These are phyloP conservation scores for Aspergillus hancockii DNA, from an alignment of 495 filamentous ascomycete genomes.

Conservation along the genomic window DNA sequence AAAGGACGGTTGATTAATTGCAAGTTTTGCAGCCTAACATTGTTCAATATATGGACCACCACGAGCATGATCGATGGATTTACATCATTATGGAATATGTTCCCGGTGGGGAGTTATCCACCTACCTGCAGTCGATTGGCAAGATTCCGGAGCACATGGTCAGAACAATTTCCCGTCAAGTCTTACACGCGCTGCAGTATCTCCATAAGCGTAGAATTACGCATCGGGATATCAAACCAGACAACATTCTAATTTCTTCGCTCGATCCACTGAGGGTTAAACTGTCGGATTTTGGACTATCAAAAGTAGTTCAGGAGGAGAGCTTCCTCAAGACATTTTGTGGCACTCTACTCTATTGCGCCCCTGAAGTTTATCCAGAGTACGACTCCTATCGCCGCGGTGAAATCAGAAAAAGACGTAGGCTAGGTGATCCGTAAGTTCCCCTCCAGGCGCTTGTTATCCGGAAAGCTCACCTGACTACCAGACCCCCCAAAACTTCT, in stretches of 20 bases:
- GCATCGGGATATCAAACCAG: conserved; percentile 95
- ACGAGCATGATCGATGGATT: conserved; percentile 73
- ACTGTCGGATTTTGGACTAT: conserved; percentile 92
- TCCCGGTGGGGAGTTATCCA: conserved; percentile 79
- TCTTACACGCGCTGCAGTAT: conserved; percentile 82
- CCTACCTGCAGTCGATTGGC: conserved; percentile 59
- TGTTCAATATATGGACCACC: conserved; percentile 83
- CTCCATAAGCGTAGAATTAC: conserved; percentile 85
- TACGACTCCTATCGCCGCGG: conserved; percentile 57
- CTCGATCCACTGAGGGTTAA: conserved; percentile 78
- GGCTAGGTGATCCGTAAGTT: conserved; percentile 50
- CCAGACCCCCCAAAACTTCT: conserved; percentile 45
- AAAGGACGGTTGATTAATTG: conserved; percentile 14
- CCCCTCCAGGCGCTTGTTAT: neutral
- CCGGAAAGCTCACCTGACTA: conserved; percentile 22
- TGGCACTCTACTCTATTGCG: conserved; percentile 92
- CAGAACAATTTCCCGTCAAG: conserved; percentile 69
- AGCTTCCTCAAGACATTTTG: conserved; percentile 96
- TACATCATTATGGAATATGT: conserved; percentile 98
- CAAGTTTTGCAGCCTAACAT: conserved; percentile 70
- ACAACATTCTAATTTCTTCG: conserved; percentile 86
- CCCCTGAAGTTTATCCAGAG: conserved; percentile 91
- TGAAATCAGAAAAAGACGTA: conserved; percentile 51
- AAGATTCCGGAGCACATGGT: conserved; percentile 67
- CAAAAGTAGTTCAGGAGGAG: conserved; percentile 85